phyloP scores from a whole-genome alignment of 2,329 filamentous ascomycete genomes.

The Paracoccidioides brasiliensis region DNA sequence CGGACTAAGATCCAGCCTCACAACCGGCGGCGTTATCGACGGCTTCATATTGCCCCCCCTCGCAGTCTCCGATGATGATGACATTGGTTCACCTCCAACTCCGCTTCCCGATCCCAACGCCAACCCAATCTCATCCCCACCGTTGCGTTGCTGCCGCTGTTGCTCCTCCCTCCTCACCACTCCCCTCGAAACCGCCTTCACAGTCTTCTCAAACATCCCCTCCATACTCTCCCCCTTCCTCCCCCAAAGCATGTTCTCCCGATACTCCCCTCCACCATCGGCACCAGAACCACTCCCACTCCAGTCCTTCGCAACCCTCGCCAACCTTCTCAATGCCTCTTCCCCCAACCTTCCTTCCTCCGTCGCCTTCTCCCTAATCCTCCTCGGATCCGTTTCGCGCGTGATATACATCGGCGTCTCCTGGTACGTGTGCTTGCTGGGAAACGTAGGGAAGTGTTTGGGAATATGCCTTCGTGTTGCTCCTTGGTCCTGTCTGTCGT shows the following conservation, averaged over 20 bases:
- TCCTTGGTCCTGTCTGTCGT: too few species aligned
- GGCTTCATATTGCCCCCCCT: too few species aligned
- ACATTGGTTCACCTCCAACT: too few species aligned
- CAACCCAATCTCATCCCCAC: neutral
- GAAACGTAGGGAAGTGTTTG: slow-evolving; percentile 47
- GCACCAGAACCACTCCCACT: slow-evolving; percentile 27
- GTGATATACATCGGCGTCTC: slow-evolving; percentile 45
- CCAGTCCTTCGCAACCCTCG: slow-evolving; percentile 37
- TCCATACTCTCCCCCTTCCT: slow-evolving; percentile 31
- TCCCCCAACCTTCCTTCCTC: slow-evolving; percentile 54
- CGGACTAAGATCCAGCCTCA: slow-evolving; percentile 31
- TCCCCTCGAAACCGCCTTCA: slow-evolving; percentile 37
- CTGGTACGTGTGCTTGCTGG: slow-evolving; percentile 52
- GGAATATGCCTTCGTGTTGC: too few species aligned
- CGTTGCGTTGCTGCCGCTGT: too few species aligned
- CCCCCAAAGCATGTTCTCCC: slow-evolving; percentile 27
- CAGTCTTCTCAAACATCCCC: slow-evolving; percentile 43
- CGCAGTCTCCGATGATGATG: too few species aligned
- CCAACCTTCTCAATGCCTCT: slow-evolving; percentile 49
- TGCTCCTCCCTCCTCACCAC: slow-evolving; percentile 10
- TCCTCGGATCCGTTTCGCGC: slow-evolving; percentile 46
- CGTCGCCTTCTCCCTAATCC: slow-evolving; percentile 49
- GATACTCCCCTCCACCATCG: neutral
- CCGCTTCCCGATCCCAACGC: slow-evolving; percentile 12
- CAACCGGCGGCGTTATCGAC: slow-evolving; percentile 17